Evolutionary conservation across 2,329 filamentous ascomycete genomes (phyloP).

Genomic region (Paramyrothecium sp.): DNA sequence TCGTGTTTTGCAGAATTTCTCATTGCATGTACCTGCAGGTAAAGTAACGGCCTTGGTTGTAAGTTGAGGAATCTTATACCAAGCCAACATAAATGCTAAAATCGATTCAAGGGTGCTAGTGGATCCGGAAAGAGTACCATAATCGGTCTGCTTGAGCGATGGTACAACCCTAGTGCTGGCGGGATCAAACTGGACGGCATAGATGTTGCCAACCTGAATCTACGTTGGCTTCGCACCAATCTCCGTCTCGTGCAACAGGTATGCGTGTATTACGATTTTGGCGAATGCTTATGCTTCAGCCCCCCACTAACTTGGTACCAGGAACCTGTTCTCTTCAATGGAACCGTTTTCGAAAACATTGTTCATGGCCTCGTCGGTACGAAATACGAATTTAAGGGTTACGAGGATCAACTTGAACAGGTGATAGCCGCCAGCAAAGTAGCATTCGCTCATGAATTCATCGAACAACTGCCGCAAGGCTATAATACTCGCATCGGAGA

Average conservation of each 20-base stretch:
- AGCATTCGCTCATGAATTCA: slow-evolving; percentile 50
- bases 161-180: slow-evolving; percentile 1
- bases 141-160: neutral
- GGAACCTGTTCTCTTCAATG: slow-evolving; percentile 39
- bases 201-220: neutral
- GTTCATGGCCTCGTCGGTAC: slow-evolving; percentile 43
- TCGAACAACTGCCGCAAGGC: slow-evolving; percentile 39
- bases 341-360: slow-evolving; percentile 52
- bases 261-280: too few species aligned
- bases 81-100: neutral
- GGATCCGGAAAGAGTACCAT: slow-evolving; percentile 7
- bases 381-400: slow-evolving; percentile 25
- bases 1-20: slow-evolving; percentile 28
- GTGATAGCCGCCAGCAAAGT: slow-evolving; percentile 43
- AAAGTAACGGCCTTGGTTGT: slow-evolving; percentile 28
- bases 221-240: slow-evolving; percentile 44
- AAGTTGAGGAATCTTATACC: slow-evolving; percentile 7
- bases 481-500: slow-evolving; percentile 58
- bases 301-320: slow-evolving; percentile 12
- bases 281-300: neutral
- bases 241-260: slow-evolving; percentile 39
- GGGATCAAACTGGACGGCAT: neutral
- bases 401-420: slow-evolving; percentile 37
- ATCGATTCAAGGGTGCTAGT: neutral
- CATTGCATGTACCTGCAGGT: slow-evolving; percentile 31